Evolutionary conservation across 2,329 filamentous ascomycete genomes (phyloP), one percentile per base, ranked within the genome.

Genomic region (Arthrocladium fulminans): DNA sequence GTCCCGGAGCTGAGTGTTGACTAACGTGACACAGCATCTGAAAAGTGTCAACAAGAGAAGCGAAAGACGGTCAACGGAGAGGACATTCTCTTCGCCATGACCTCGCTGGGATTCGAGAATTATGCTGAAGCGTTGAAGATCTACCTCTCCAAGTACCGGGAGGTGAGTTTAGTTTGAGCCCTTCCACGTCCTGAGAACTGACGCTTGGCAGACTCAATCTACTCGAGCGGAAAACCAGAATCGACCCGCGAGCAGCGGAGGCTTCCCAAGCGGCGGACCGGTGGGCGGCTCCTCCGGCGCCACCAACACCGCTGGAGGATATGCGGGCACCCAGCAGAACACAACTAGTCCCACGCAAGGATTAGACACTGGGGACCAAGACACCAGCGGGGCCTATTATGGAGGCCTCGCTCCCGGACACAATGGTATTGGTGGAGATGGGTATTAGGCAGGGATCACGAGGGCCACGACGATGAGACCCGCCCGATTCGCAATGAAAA

Each of bases 21-120:
- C 49, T 54, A 49, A 52, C 52, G 48, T 55, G 47, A 59, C 57
- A 65, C 64, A 97, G 92, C 92, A 23, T 97, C 92, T 54, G 92
- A 98, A 69, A 98, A 98, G 70, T 98, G 92, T 64, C 92, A 98
- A 66, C 92, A 97, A 68, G 92, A 98, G 70, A 98, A 98, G 76
- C 82, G 92, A 61, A 98, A 98, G 75, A 98, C 92, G 0, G 92
- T 98, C 58, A 98, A 98, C 63, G 92, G 92, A 59, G 92, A 98
- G 69, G 92, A 98, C 62, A 98, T 98, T 51, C 74, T 98, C 39
- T 98, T 97, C 65, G 92, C 92, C 52, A 98, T 98, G 92, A 97
- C 90, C 6, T 98, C 92, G 22, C 78, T 98, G 29, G 92, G 92
- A 1, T 98, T 98, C 67, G 92, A 98, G 70, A 98, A 98, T 71